Evolutionary conservation across 2,329 filamentous ascomycete species (phyloP), one percentile per base, ranked within the genome.

Genomic region (Sclerotinia spermophila): DNA sequence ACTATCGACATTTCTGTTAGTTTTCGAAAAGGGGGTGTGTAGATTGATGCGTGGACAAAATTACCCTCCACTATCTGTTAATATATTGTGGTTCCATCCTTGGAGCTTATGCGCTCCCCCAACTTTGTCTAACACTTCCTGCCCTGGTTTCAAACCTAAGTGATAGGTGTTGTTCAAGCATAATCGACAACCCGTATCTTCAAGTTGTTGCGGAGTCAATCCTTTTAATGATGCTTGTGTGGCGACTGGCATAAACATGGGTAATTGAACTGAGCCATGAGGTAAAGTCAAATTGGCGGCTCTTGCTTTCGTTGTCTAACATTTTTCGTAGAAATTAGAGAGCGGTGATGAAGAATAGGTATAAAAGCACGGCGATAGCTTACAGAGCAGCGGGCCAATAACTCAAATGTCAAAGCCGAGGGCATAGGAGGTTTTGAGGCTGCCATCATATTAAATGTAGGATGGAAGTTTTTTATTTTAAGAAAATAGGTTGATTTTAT

Each of bases 161-260:
- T 99, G 96, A 79, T 99, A 99, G 19, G 96, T 99, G 82, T 99
- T 99, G 83, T 99, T 99, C 74, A 99, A 84, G 80, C 96, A 99
- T 56, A 99, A 83, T 71, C 92, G 89, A 78, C 96, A 99, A 58
- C 92, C 89, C 0, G 94, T 96, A 68, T 93, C 90, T 77, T 96
- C 94, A 3, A 99, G 85, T 79, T 99, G 96, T 75, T 95, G 90
- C 1, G 95, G 94, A 0, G 96, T 98, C 70, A 99, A 83, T 58
- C 96, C 96, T 80, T 99, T 99, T 53, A 99, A 85, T 0, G 95
- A 97, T 1, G 93, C 96, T 82, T 99, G 96, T 0, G 96, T 99
- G 42, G 96, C 96, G 58, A 99, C 96, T 24, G 96, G 96, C 96
- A 99, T 99, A 82, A 99, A 99, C 71, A 98, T 89, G 11, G 96